phyloP scores from a whole-genome alignment of 306 rosid species.

The Gynostemma pentaphyllum region DNA sequence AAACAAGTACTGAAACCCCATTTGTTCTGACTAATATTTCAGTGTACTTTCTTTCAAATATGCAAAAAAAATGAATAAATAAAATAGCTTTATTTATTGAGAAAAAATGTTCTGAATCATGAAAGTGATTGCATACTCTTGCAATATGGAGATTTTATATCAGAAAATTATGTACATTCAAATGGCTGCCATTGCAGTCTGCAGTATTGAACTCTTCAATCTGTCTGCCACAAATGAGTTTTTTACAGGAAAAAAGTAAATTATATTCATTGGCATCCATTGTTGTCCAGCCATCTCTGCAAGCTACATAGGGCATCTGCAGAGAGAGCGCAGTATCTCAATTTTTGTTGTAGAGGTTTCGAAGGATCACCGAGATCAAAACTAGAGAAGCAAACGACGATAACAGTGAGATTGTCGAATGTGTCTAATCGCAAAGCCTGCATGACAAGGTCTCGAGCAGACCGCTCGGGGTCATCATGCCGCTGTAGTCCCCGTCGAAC shows the following conservation, averaged over 20 bases:
- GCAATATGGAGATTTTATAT: neutral
- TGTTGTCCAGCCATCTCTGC: slow-evolving; percentile 63
- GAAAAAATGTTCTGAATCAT: too few relatives aligned
- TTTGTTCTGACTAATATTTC: neutral
- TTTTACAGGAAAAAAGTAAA: neutral
- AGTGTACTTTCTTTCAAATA: neutral
- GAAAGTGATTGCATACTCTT: too few relatives aligned
- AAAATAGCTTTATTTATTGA: too few relatives aligned
- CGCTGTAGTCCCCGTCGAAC: slow-evolving; percentile 67
- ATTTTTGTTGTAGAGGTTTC: slow-evolving; percentile 40
- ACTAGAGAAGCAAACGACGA: slow-evolving; percentile 59
- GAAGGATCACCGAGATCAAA: slow-evolving; percentile 32
- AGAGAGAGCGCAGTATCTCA: slow-evolving; percentile 73
- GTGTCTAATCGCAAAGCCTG: slow-evolving; percentile 76
- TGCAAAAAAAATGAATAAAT: too few relatives aligned
- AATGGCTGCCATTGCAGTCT: neutral
- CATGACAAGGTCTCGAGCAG: slow-evolving; percentile 79
- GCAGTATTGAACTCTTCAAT: neutral
- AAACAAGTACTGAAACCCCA: neutral
- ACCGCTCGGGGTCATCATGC: slow-evolving; percentile 63
- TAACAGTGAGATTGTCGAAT: slow-evolving; percentile 73
- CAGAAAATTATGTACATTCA: slow-evolving; percentile 8
- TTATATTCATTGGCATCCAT: slow-evolving; percentile 15
- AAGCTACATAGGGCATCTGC: slow-evolving; percentile 82
- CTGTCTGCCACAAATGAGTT: neutral